Percentiles rank a stretch among this genome's conserved stretches.
Evolutionary conservation across 305 asterid genomes (phyloP).

Genomic region (Fraxinus floribunda): DNA sequence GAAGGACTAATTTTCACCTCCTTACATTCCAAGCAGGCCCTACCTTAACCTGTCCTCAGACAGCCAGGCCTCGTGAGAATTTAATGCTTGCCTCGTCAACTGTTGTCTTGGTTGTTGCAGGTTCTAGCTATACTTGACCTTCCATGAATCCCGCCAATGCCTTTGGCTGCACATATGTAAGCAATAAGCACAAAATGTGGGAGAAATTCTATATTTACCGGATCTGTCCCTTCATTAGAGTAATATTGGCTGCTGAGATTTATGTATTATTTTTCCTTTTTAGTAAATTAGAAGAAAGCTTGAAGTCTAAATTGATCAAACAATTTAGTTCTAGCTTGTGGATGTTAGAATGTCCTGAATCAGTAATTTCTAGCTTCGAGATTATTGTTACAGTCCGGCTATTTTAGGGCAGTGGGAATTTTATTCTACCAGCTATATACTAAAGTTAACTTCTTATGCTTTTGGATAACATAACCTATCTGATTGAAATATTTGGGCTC

Average conservation of each 20-base stretch:
- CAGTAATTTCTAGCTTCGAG: not conserved
- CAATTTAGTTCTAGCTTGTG: not conserved
- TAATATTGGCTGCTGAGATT: not conserved
- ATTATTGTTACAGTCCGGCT: not conserved
- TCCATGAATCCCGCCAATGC: not conserved
- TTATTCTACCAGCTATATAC: not conserved
- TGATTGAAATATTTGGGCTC: not conserved
- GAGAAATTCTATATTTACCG: not conserved
- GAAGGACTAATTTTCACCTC: not conserved
- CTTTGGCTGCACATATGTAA: not conserved
- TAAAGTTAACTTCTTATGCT: not conserved
- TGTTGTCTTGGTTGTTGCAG: not conserved
- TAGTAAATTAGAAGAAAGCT: not conserved
- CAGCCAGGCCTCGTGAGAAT: not conserved
- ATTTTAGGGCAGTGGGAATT: not conserved
- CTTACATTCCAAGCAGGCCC: not conserved
- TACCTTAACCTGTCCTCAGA: not conserved
- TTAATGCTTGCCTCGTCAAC: not conserved
- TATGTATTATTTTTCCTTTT: not conserved
- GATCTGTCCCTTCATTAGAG: not conserved
- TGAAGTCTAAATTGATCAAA: not conserved
- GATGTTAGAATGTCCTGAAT: not conserved
- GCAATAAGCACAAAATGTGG: not conserved
- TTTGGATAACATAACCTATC: not conserved
- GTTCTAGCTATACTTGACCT: not conserved